Percentiles rank a stretch among this genome's conserved stretches.
phyloP scores from a whole-genome alignment of 345 rosid species.

The Lenwebbia sp. region DNA sequence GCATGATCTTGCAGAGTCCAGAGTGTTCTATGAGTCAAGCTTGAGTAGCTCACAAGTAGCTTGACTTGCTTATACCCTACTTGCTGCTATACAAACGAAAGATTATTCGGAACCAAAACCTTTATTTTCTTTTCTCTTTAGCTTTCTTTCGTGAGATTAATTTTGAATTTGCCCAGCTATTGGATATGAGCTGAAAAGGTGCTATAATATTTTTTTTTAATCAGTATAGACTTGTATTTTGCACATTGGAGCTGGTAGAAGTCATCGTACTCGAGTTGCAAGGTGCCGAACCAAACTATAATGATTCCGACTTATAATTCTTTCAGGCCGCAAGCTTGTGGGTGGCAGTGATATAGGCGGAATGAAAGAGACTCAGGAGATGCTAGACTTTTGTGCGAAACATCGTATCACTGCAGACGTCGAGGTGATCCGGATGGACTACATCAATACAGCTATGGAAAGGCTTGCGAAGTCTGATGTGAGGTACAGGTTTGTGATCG shows the following conservation, averaged over 20 bases:
- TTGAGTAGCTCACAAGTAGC: background rate
- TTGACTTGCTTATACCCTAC: background rate
- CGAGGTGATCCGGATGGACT: constrained; percentile 61
- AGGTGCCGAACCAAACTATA: background rate
- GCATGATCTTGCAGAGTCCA: background rate
- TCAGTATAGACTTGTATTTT: background rate
- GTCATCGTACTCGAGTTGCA: background rate
- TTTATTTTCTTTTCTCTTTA: background rate
- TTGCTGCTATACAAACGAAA: background rate
- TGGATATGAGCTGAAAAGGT: background rate
- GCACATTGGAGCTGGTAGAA: background rate
- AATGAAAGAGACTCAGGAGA: background rate
- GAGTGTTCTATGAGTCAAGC: background rate
- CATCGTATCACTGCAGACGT: constrained; percentile 66
- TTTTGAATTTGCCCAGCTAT: background rate
- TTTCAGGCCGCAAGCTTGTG: background rate
- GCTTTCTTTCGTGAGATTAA: background rate
- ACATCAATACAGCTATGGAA: constrained; percentile 69
- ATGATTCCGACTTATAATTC: background rate
- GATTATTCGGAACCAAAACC: background rate
- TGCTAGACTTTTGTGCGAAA: constrained; percentile 47
- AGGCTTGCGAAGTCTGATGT: constrained; percentile 93
- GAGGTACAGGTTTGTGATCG: constrained; percentile 80
- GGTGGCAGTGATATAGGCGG: constrained; percentile 1
- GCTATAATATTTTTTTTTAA: background rate